Base-by-base conservation (phyloP, 495 filamentous ascomycete species). In the Trichoderma asperelloides region DNA sequence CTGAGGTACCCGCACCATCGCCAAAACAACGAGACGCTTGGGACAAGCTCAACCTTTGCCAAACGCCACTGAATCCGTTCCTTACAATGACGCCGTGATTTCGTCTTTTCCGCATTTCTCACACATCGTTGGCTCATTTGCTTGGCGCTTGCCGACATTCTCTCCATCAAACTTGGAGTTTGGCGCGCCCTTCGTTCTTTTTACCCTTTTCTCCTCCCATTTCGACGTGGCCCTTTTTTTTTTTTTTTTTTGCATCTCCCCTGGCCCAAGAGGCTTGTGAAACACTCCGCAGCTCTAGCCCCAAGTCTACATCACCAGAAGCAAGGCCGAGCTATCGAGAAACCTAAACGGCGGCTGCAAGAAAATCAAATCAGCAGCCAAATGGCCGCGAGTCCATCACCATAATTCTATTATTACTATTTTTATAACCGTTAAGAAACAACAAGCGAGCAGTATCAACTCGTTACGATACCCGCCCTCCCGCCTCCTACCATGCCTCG, bases 401-500 rank as follows among this genome's bases (percentile, higher is more conserved):
- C 41, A 9, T 18, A 15, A 45, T 45, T 45, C 18, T 45, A 51
- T 6, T 51, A 18, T 25, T 23, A 51, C 21, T 21, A 21, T 13
- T 47, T 15, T 47, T 47, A 13, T n/a, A 47, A 16, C 12, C 43
- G 12, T 3, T 15, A 47, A 47, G 4, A 47, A n/a, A 47, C 43
- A 47, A n/a, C 33, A 37, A 57, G 11, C 16, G n/a, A 55, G 9
- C 49, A 11, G n/a, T 28, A 6, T 28, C 25, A 33, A 3, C 3
- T 3, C 11, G 4, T 60, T 23, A 60, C 51, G 27, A 30, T 12
- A 60, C 7, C 41, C 30, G 28, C 63, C 43, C 63, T 60, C 30
- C 33, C 9, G 9, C 33, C 33, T 37, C 33, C n/a, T 16, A 69
- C 49, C 63, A 78, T 78, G 75, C 73, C 75, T 64, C 78, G 84